These are phyloP conservation scores for Elaeagnus macrophylla DNA, from an alignment of 306 rosid species.

Conservation along the genomic window DNA sequence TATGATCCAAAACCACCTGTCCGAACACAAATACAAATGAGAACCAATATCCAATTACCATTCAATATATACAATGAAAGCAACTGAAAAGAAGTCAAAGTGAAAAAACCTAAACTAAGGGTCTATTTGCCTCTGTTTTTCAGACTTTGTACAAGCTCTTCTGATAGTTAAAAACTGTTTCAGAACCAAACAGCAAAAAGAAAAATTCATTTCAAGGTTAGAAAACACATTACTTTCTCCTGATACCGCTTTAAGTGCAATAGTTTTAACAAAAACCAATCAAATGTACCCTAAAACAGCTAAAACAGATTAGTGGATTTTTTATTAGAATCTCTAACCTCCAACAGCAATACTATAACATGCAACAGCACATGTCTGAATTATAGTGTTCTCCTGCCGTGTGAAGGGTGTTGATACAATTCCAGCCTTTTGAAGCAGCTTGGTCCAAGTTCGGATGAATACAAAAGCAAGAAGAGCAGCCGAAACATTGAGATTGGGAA, in stretches of 20 bases:
- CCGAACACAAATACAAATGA: conserved; percentile 15
- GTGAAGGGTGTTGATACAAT: conserved; percentile 73
- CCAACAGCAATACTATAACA: conserved; percentile 92
- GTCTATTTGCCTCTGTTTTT: not conserved
- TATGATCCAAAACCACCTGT: conserved; percentile 97
- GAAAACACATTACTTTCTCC: too few relatives aligned
- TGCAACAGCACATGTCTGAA: conserved; percentile 96
- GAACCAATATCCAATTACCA: not conserved
- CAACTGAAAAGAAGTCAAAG: not conserved
- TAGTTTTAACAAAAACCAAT: too few relatives aligned
- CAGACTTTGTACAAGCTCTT: too few relatives aligned
- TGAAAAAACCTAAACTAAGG: not conserved
- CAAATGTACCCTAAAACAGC: too few relatives aligned
- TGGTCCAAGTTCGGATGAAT: conserved; percentile 71
- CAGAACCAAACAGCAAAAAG: too few relatives aligned
- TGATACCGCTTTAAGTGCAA: too few relatives aligned
- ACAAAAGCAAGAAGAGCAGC: conserved; percentile 97
- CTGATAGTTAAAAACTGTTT: too few relatives aligned
- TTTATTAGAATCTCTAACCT: conserved; percentile 36
- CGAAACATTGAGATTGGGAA: conserved; percentile 92
- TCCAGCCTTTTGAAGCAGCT: conserved; percentile 65
- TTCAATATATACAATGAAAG: not conserved
- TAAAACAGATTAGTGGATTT: too few relatives aligned
- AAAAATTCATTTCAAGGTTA: too few relatives aligned
- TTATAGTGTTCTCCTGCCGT: conserved; percentile 82